Evolutionary conservation across 805 yeast genomes (phyloP).

Genomic region (Pichia occidentalis): DNA sequence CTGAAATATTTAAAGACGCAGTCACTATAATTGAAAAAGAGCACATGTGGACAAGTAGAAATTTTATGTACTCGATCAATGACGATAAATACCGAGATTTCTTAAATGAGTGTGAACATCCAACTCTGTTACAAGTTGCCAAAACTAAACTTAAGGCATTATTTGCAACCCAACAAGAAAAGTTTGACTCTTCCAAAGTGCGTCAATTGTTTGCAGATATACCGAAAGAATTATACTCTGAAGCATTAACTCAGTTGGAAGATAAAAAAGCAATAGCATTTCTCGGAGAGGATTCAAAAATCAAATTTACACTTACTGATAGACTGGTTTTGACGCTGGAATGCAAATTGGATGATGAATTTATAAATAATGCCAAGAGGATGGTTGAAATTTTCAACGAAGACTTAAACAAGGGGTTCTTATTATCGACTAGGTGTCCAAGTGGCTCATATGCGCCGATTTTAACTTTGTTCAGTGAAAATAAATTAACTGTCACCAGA

Average conservation of each 20-base stretch:
- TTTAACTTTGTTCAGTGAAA: conserved; percentile 45
- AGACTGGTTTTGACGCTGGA: conserved; percentile 36
- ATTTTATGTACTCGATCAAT: conserved; percentile 35
- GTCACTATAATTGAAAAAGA: conserved; percentile 71
- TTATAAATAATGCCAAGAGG: conserved; percentile 39
- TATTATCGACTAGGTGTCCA: conserved; percentile 48
- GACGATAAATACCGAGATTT: conserved; percentile 13
- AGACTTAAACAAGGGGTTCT: conserved; percentile 41
- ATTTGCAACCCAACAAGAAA: conserved; percentile 46
- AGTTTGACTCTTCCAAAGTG: conserved; percentile 42
- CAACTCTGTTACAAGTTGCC: conserved; percentile 30
- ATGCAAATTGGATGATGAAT: conserved; percentile 32
- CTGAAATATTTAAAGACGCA: conserved; percentile 40
- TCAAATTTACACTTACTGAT: conserved; percentile 54
- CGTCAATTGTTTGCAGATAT: conserved; percentile 38
- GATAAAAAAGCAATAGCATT: conserved; percentile 51
- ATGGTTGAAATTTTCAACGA: conserved; percentile 38
- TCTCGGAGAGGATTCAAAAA: conserved; percentile 41
- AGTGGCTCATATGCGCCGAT: conserved; percentile 60
- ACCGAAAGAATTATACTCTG: conserved; percentile 41
- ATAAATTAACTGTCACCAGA: conserved; percentile 38
- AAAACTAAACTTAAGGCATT: conserved; percentile 46
- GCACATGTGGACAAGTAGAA: conserved; percentile 38
- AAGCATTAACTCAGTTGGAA: conserved; percentile 46
- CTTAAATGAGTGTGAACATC: conserved; percentile 11